phyloP scores from a whole-genome alignment of 1,284 basidiomycete species.

The Fomitopsis betulina region DNA sequence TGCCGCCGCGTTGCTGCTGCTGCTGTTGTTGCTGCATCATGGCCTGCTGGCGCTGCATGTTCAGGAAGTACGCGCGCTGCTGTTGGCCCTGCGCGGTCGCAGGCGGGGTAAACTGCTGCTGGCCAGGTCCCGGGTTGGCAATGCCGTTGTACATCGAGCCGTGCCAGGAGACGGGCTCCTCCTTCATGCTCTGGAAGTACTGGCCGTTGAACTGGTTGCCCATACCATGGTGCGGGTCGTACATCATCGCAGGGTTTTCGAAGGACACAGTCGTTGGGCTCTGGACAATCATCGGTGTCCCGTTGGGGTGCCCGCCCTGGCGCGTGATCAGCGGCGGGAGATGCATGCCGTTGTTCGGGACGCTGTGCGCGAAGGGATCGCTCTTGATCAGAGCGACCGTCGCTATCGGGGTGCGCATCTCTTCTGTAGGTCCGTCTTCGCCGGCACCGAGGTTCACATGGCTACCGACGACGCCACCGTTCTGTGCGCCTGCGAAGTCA shows the following conservation, averaged over 20 bases:
- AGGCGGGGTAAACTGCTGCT: constrained; percentile 30
- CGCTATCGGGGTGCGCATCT: constrained; percentile 19
- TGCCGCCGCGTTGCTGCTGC: constrained; percentile 18
- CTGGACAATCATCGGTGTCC: constrained; percentile 31
- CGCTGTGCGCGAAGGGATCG: constrained; percentile 27
- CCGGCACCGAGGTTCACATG: constrained; percentile 9
- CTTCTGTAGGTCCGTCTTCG: constrained; percentile 18
- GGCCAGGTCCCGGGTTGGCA: constrained; percentile 24
- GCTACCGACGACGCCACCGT: constrained; percentile 9
- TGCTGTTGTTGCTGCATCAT: constrained; percentile 16
- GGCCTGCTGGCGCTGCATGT: constrained; percentile 12
- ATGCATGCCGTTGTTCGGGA: constrained; percentile 21
- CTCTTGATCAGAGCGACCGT: constrained; percentile 13
- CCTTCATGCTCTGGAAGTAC: constrained; percentile 18
- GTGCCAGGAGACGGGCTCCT: constrained; percentile 22
- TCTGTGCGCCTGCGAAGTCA: constrained; percentile 13
- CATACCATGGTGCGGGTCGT: constrained; percentile 26
- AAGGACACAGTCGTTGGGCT: constrained; percentile 28
- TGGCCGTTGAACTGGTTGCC: constrained; percentile 18
- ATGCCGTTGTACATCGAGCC: constrained; percentile 26
- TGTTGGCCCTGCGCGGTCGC: constrained; percentile 24
- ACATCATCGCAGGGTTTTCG: constrained; percentile 34
- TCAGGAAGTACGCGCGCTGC: constrained; percentile 11
- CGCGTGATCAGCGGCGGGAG: constrained; percentile 29
- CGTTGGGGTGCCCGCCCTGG: constrained; percentile 15